A percentile compares a stretch with the other conserved stretches of the same genome.
phyloP scores from a whole-genome alignment of 2,329 filamentous ascomycete species.

The Pseudogymnoascus sp. region DNA sequence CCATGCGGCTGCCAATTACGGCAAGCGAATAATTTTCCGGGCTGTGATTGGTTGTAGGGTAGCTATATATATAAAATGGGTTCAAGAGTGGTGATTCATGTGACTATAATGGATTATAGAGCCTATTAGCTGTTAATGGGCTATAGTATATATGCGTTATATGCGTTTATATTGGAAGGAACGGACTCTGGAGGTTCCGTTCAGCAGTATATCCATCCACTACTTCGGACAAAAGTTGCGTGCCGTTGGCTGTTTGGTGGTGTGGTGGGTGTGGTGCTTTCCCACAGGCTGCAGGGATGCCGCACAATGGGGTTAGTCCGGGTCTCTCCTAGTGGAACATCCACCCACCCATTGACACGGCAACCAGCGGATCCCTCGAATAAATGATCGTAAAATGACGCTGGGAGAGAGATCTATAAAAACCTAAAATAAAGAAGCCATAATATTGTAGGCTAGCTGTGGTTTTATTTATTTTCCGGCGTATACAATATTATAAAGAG shows the following conservation, averaged over 20 bases:
- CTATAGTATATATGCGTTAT: neutral
- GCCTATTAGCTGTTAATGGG: neutral
- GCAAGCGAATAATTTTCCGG: neutral
- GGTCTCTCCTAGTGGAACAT: constrained; percentile 2
- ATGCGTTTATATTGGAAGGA: neutral
- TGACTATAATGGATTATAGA: neutral
- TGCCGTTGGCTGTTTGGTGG: neutral
- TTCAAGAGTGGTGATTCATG: neutral
- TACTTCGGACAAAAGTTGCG: neutral
- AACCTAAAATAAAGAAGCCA: neutral
- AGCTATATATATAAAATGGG: neutral
- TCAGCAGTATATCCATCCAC: neutral
- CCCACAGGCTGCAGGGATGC: neutral
- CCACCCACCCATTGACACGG: constrained; percentile 8
- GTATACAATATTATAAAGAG: neutral
- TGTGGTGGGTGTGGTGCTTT: no score
- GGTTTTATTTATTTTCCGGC: neutral
- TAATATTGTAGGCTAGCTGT: neutral
- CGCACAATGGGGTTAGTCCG: constrained; percentile 3
- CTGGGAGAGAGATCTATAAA: neutral
- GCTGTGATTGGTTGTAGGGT: neutral
- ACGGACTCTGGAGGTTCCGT: neutral
- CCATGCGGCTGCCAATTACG: neutral
- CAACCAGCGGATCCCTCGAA: constrained; percentile 4
- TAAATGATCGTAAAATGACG: neutral